Conservation (phyloP, 495 filamentous ascomycete genomes). For the Oleoguttula mirabilis region DNA sequence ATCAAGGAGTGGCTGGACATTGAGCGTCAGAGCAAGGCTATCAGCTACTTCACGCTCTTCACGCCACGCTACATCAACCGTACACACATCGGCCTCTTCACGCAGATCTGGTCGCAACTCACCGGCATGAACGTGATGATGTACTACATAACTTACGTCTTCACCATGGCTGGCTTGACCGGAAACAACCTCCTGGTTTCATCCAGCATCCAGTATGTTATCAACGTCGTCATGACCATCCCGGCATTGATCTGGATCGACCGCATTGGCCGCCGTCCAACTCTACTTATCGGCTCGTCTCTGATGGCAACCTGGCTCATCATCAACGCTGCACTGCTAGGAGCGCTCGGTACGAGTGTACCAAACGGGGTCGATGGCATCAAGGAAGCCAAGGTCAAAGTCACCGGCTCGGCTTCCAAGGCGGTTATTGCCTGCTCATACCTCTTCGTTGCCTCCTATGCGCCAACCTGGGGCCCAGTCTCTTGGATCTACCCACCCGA, state of each 20-base stretch:
- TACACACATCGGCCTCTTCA: slow-evolving; percentile 62
- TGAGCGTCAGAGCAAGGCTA: slow-evolving; percentile 49
- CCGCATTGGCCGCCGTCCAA: slow-evolving; percentile 48
- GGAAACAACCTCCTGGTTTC: slow-evolving; percentile 44
- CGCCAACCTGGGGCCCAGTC: slow-evolving; percentile 51
- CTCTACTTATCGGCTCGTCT: slow-evolving; percentile 50
- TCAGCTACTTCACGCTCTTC: slow-evolving; percentile 58
- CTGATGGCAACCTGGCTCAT: slow-evolving; percentile 59
- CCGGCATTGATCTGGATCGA: slow-evolving; percentile 42
- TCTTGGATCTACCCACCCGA: slow-evolving; percentile 50
- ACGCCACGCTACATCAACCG: slow-evolving; percentile 61
- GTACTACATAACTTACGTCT: slow-evolving; percentile 41
- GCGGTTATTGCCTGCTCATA: slow-evolving; percentile 33
- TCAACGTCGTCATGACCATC: slow-evolving; percentile 44
- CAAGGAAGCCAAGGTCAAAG: slow-evolving; percentile 20
- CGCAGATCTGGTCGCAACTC: slow-evolving; percentile 74
- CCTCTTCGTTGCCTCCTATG: slow-evolving; percentile 36
- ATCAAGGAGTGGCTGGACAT: slow-evolving; percentile 61
- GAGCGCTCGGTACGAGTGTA: slow-evolving; percentile 24
- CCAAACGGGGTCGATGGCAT: slow-evolving; percentile 23
- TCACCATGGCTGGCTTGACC: slow-evolving; percentile 15
- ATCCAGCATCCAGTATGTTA: slow-evolving; percentile 62
- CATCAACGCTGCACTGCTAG: slow-evolving; percentile 59
- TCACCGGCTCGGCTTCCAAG: slow-evolving; percentile 25
- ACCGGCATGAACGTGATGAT: slow-evolving; percentile 86